Base-by-base conservation (phyloP, 164 flowering plant genomes). In the Vitis amurensis region DNA sequence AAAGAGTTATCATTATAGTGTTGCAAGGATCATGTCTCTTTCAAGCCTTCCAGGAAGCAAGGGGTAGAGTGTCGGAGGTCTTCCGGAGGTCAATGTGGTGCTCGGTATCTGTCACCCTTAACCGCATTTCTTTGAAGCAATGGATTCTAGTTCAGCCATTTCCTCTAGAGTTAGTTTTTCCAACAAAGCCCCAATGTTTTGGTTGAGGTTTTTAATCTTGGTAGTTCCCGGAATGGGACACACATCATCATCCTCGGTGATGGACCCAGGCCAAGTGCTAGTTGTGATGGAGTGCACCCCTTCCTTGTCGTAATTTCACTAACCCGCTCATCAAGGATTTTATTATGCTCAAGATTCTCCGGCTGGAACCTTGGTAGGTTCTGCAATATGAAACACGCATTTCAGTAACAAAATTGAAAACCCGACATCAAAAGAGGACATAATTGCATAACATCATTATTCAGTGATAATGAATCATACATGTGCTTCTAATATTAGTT, bases 181-280 rank as follows among this genome's bases (percentile, higher is more conserved):
- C 9, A 81, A 76, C 55, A 83, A 49, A 73, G 87, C 85, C 63
- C 77, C 77, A 48, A 85, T 71, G 47, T 85, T 85, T 68, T 80
- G 78, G 62, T 77, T 72, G 14, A 86, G 50, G 69, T 84, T 85
- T 55, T 71, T 76, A 59, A 80, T 69, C 73, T 83, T 82, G 58
- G 89, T 84, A 48, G 89, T 84, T 64, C 88, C 86, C 9, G 88
- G 86, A 15, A 76, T 72, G 4, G 74, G 77, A 56, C 74, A 69
- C 2, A 80, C 79, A 61, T 80, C 79, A 8, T 75, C 51, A 2
- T 77, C 82, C 57, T 81, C n/a, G 78, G 72, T 76, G 76, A 51
- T 78, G 84, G 12, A 81, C 80, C 82, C 84, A 81, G 10, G 84
- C 82, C 53, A 81, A 81, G 63, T 37, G 84, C 78, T 17, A 79